Conservation (phyloP, 1,139 yeast species). For the Candida sanyaensis region DNA sequence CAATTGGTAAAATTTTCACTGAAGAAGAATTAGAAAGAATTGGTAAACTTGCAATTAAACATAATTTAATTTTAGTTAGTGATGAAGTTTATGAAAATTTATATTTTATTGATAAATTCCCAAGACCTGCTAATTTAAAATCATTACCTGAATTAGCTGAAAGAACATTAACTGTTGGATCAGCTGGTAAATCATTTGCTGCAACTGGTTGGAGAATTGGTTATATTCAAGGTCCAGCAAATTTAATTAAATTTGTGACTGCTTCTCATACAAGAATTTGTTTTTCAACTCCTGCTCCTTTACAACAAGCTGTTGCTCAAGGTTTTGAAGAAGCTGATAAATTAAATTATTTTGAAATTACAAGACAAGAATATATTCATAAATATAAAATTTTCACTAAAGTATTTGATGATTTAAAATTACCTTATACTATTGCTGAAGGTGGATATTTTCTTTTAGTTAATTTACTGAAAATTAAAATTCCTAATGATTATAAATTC, state of each 20-base stretch:
- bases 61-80: slow-evolving; percentile 78
- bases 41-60: slow-evolving; percentile 80
- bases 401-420: slow-evolving; percentile 80
- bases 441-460: slow-evolving; percentile 94
- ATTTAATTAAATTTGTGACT: slow-evolving; percentile 74
- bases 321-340: slow-evolving; percentile 66
- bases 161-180: slow-evolving; percentile 86
- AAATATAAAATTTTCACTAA: slow-evolving; percentile 73
- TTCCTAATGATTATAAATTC: slow-evolving; percentile 70
- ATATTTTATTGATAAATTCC: slow-evolving; percentile 66
- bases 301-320: slow-evolving; percentile 87
- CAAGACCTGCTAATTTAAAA: slow-evolving; percentile 79
- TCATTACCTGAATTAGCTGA: slow-evolving; percentile 70
- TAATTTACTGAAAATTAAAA: slow-evolving; percentile 76
- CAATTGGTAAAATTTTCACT: slow-evolving; percentile 87
- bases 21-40: slow-evolving; percentile 69
- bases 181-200: slow-evolving; percentile 96
- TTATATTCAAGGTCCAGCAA: slow-evolving; percentile 88
- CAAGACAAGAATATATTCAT: slow-evolving; percentile 63
- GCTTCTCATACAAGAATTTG: slow-evolving; percentile 94
- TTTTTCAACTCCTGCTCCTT: slow-evolving; percentile 87
- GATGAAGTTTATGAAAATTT: slow-evolving; percentile 96
- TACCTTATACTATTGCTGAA: slow-evolving; percentile 87
- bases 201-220: slow-evolving; percentile 99
- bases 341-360: slow-evolving; percentile 66